phyloP scores from a whole-genome alignment of 2,329 filamentous ascomycete genomes.

The Beauveria sp. region DNA sequence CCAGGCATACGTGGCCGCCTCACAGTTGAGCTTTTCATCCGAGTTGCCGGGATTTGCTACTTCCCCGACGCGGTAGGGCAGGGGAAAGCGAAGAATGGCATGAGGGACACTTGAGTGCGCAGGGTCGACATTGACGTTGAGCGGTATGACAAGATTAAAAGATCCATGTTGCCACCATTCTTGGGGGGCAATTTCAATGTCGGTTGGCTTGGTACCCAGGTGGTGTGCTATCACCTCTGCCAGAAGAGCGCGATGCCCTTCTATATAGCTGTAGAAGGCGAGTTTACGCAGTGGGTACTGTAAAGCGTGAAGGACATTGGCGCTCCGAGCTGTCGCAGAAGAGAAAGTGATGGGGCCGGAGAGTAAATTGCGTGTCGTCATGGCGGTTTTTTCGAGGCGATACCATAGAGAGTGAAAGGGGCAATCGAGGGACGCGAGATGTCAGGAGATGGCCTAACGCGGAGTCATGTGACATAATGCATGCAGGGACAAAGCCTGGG shows the following conservation, averaged over 20 bases:
- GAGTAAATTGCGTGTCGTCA: slow-evolving; percentile 15
- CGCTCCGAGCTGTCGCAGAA: slow-evolving; percentile 4
- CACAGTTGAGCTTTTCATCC: slow-evolving; percentile 33
- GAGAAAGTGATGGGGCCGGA: slow-evolving; percentile 14
- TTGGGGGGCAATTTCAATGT: slow-evolving; percentile 13
- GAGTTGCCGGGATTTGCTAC: slow-evolving; percentile 24
- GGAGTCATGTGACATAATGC: neutral
- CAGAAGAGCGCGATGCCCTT: neutral
- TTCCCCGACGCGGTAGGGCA: slow-evolving; percentile 31
- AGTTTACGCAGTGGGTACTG: slow-evolving; percentile 11
- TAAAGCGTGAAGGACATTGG: slow-evolving; percentile 13
- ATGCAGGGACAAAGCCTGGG: neutral
- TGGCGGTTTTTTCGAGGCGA: slow-evolving; percentile 10
- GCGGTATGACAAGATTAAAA: slow-evolving; percentile 29
- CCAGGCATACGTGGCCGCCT: slow-evolving; percentile 33
- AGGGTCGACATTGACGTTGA: slow-evolving; percentile 14
- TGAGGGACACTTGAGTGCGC: slow-evolving; percentile 3
- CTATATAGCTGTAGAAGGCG: slow-evolving; percentile 14
- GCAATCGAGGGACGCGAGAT: neutral
- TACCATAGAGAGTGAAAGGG: slow-evolving; percentile 17
- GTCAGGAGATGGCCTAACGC: neutral
- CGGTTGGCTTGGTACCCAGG: neutral
- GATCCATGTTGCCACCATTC: slow-evolving; percentile 20
- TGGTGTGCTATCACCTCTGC: slow-evolving; percentile 1
- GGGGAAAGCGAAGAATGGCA: slow-evolving; percentile 22